A percentile compares a stretch with the other conserved stretches of the same genome.
Conservation (phyloP, 2,329 filamentous ascomycete species). For the Hirsutella rhossiliensis region DNA sequence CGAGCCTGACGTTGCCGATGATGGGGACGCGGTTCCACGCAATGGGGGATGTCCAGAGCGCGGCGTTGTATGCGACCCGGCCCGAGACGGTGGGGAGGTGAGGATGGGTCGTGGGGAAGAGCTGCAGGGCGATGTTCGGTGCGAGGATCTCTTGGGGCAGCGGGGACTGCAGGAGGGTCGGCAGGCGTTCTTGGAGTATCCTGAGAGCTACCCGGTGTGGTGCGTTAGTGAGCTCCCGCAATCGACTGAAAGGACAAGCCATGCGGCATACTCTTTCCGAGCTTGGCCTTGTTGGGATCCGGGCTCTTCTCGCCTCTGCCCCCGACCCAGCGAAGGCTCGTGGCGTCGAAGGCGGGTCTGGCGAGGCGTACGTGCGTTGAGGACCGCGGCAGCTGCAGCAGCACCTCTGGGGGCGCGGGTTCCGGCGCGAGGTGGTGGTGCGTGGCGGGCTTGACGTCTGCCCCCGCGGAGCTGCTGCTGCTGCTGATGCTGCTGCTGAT, state of each 20-base stretch:
- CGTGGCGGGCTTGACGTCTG: slow-evolving; percentile 14
- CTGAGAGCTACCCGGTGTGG: slow-evolving; percentile 39
- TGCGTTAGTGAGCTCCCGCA: slow-evolving; percentile 1
- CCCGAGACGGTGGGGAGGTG: slow-evolving; percentile 89
- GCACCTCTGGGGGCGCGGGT: background rate
- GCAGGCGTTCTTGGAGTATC: slow-evolving; percentile 53
- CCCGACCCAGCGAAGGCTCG: slow-evolving; percentile 15
- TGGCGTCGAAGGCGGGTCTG: slow-evolving; percentile 19
- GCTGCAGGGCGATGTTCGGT: slow-evolving; percentile 57
- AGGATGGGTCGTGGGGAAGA: slow-evolving; percentile 67
- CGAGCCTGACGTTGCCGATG: slow-evolving; percentile 77
- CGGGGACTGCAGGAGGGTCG: slow-evolving; percentile 53
- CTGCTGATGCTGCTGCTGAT: no score
- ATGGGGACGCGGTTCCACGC: slow-evolving; percentile 91
- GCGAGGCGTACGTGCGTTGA: slow-evolving; percentile 1
- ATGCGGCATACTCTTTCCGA: slow-evolving; percentile 50
- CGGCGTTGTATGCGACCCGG: slow-evolving; percentile 80
- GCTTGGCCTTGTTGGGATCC: slow-evolving; percentile 48
- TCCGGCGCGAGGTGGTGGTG: slow-evolving; percentile 2
- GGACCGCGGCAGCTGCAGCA: background rate
- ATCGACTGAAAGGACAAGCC: background rate
- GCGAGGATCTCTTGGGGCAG: slow-evolving; percentile 66
- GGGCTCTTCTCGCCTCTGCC: slow-evolving; percentile 22
- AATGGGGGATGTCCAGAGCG: slow-evolving; percentile 89
- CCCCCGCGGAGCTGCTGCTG: slow-evolving; percentile 12